Conservation (phyloP, 2,329 filamentous ascomycete genomes). For the Rutstroemia sp. region DNA sequence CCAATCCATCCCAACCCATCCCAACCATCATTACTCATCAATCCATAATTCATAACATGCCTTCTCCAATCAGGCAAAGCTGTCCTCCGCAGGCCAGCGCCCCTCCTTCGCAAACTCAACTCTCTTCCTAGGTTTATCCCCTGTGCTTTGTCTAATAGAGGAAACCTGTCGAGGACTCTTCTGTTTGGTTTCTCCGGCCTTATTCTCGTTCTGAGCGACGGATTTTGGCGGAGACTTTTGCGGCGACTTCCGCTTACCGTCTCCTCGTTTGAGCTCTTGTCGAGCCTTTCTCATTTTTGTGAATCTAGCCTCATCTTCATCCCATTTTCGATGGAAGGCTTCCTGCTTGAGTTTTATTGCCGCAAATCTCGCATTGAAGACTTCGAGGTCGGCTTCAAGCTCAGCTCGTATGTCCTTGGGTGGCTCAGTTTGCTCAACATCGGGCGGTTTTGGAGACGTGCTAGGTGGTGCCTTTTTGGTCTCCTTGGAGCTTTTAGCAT, state of each 20-base stretch:
- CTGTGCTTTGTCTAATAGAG: not conserved
- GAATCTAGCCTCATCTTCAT: too few species aligned
- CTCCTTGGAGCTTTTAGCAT: not conserved
- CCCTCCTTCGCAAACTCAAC: conserved; percentile 4
- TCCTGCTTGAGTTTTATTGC: not conserved
- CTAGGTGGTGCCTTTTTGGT: not conserved
- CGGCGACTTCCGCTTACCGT: too few species aligned
- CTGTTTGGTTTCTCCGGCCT: not conserved
- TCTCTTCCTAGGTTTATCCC: conserved; percentile 1
- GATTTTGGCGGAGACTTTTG: too few species aligned
- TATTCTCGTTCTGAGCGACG: not conserved
- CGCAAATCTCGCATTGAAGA: not conserved
- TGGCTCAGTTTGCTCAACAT: not conserved
- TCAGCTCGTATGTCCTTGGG: not conserved
- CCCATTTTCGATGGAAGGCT: too few species aligned
- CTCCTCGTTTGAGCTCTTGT: too few species aligned
- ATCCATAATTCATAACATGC: conserved; percentile 8
- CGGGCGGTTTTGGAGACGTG: not conserved
- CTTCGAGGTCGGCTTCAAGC: not conserved
- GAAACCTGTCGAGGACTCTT: not conserved
- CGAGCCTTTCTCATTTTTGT: too few species aligned
- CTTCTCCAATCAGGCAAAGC: conserved; percentile 22
- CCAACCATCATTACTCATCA: conserved; percentile 14
- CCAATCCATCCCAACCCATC: conserved; percentile 11
- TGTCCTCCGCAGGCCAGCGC: conserved; percentile 27